phyloP scores from a whole-genome alignment of 805 yeast species.

The Grigorovia humatica region DNA sequence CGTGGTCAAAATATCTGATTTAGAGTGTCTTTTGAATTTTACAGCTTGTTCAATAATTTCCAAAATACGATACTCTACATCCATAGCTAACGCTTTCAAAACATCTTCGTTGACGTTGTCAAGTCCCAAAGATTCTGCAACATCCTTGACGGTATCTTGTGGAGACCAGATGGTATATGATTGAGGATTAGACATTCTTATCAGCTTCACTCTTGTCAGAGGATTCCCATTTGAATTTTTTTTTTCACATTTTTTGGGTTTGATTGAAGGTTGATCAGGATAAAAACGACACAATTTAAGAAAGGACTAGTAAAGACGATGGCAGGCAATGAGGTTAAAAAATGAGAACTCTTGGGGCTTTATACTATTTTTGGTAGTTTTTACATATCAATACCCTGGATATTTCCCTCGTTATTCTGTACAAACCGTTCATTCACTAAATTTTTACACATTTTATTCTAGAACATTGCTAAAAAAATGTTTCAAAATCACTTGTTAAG shows the following conservation, averaged over 20 bases:
- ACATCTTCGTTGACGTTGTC: constrained; percentile 77
- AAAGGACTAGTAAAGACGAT: too few relatives aligned
- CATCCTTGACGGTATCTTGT: constrained; percentile 91
- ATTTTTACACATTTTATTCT: too few relatives aligned
- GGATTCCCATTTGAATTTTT: background rate
- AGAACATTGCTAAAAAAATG: too few relatives aligned
- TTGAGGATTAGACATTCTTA: constrained; percentile 19
- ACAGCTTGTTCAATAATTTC: constrained; percentile 93
- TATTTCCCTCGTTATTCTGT: too few relatives aligned
- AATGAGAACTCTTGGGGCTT: too few relatives aligned
- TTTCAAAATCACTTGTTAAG: too few relatives aligned
- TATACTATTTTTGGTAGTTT: too few relatives aligned
- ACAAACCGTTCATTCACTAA: too few relatives aligned
- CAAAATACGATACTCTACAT: constrained; percentile 93
- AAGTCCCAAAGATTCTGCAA: constrained; percentile 84
- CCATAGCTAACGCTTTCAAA: constrained; percentile 93
- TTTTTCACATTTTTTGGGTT: background rate
- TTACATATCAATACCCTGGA: too few relatives aligned
- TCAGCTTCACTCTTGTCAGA: background rate
- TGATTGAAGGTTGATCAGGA: too few relatives aligned
- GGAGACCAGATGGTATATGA: constrained; percentile 97
- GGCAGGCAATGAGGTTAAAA: too few relatives aligned
- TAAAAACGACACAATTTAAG: too few relatives aligned
- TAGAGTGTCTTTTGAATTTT: constrained; percentile 91
- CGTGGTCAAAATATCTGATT: constrained; percentile 70